Evolutionary conservation across 2,329 filamentous ascomycete species (phyloP).

Genomic region (Talaromyces sp.): DNA sequence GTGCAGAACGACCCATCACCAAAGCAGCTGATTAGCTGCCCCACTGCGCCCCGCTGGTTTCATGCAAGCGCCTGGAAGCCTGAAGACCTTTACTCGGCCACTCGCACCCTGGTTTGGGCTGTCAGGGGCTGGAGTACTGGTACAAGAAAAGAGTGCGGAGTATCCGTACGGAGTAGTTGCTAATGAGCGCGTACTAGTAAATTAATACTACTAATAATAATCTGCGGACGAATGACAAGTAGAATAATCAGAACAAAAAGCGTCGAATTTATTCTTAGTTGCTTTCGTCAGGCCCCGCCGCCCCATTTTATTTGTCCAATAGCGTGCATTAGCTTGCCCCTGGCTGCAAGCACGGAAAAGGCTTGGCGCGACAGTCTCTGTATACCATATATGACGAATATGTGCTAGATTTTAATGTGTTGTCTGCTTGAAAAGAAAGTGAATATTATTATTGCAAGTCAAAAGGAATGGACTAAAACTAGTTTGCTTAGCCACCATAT

Average conservation of each 20-base stretch:
- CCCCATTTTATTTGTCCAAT: background rate
- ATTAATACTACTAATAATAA: background rate
- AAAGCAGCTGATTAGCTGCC: background rate
- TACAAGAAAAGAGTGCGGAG: too few species aligned
- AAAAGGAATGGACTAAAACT: too few species aligned
- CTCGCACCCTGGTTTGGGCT: too few species aligned
- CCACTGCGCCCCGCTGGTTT: background rate
- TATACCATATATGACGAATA: too few species aligned
- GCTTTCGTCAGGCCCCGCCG: background rate
- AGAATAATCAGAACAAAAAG: background rate
- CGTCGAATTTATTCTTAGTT: background rate
- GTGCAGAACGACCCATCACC: background rate
- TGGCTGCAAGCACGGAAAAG: background rate
- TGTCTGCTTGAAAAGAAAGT: too few species aligned
- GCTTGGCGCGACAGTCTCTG: background rate
- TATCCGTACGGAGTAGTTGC: too few species aligned
- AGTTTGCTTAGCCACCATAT: too few species aligned
- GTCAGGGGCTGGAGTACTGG: too few species aligned
- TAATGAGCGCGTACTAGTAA: too few species aligned
- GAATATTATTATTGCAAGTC: too few species aligned
- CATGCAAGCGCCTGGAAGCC: background rate
- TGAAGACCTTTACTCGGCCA: background rate
- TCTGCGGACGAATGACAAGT: background rate
- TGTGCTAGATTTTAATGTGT: too few species aligned
- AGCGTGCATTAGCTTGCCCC: background rate